Conservation (phyloP, 2,329 filamentous ascomycete genomes). For the Sporothrix inflata region DNA sequence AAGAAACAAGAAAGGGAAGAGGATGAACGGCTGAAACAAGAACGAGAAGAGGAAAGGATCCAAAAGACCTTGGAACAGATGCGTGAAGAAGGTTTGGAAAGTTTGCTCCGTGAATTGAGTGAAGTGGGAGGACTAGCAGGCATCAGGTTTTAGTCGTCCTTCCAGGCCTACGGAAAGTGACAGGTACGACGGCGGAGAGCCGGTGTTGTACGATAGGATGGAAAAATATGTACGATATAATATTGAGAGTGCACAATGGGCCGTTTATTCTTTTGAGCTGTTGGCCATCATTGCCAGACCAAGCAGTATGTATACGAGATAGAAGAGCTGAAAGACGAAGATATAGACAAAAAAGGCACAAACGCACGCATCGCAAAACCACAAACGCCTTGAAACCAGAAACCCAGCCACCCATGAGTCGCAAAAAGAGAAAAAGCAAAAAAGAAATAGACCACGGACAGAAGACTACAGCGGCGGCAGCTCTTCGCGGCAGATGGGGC, state of each 20-base stretch:
- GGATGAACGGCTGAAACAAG: neutral
- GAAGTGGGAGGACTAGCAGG: too few relatives aligned
- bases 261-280: neutral
- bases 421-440: neutral
- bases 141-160: too few relatives aligned
- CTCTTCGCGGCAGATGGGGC: constrained; percentile 90
- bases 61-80: too few relatives aligned
- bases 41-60: too few relatives aligned
- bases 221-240: neutral
- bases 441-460: neutral
- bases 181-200: neutral
- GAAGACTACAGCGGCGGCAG: constrained; percentile 74
- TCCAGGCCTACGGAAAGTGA: too few relatives aligned
- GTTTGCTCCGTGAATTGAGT: too few relatives aligned
- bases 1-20: neutral
- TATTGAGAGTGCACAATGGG: neutral
- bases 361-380: neutral
- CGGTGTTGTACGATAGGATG: neutral
- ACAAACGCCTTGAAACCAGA: neutral
- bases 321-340: neutral
- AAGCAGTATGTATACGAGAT: neutral
- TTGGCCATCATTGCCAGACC: neutral
- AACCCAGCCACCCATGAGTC: neutral
- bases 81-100: too few relatives aligned
- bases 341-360: neutral